Base-by-base conservation (phyloP, 768 basidiomycete species). In the Tulasnella sp. region DNA sequence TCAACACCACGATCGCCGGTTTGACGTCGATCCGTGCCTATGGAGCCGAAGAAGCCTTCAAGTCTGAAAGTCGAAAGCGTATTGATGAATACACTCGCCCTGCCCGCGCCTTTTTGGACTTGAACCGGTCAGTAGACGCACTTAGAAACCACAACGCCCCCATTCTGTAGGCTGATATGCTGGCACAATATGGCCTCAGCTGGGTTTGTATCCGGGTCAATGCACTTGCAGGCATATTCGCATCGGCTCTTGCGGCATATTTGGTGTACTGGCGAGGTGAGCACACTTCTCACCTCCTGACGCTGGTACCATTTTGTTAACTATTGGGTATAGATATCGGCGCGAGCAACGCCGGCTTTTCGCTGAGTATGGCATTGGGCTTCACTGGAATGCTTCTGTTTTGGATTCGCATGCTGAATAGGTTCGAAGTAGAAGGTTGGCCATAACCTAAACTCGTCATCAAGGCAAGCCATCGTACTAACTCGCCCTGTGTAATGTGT, bases 151-250 rank as follows among this genome's bases (percentile, higher is more conserved):
- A n/a, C n/a, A 21, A n/a, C 11, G 1, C 2, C 4, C 2, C n/a
- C n/a, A n/a, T n/a, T n/a, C n/a, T n/a, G n/a, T n/a, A n/a, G n/a
- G n/a, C n/a, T n/a, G n/a, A 31, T 41, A 19, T 29, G 27, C n/a
- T n/a, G n/a, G n/a, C n/a, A n/a, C n/a, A n/a, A n/a, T n/a, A n/a
- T n/a, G 41, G 24, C 25, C 27, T 8, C 53, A 74, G 77, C 53
- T 80, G 78, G 79, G 67, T 78, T 44, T 71, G 69, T 57, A 67
- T 76, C 43, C 73, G 77, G 60, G 73, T 89, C 38, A 86, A 90
- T 66, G 67, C 75, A 38, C 69, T 85, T 3, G 82, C 80, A 1
- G 75, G 73, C 3, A 24, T 80, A 10, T 85, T 85, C 66, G 73
- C 80, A 0, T 70, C 78, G 7, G 68, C 70, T 2, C 69, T 85